Evolutionary conservation across 306 rosid genomes (phyloP), one percentile per base, ranked within the genome.

Genomic region (Ochetophila trinervis): DNA sequence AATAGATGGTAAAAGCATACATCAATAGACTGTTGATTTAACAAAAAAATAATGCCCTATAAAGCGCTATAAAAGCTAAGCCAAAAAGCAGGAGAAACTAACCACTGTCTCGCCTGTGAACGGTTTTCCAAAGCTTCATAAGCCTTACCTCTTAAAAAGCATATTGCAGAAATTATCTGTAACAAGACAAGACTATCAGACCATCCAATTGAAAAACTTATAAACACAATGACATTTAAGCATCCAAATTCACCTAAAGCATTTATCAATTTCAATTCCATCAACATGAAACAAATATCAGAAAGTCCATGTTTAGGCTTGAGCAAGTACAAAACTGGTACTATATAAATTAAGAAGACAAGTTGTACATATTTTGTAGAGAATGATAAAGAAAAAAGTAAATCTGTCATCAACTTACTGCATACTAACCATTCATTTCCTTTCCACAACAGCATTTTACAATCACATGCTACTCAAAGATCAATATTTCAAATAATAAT

Each of bases 111-210:
- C 57, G 99, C 96, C 79, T 84, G 99, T 30, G 86, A 80, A 71
- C 97, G 97, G 72, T 90, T 90, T 77, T 90, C 97, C 48, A 86
- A 67, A 68, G 99, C 99, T 82, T 88, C 99, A 67, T 81, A 85
- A 35, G 97, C 99, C 79, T 86, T 93, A 22, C 96, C 97, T 67
- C 97, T 78, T 63, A 93, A 72, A 80, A 93, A 93, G 74, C 96
- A 93, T 81, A 88, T 88, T 57, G 99, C 97, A 71, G 99, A 88
- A 57, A 91, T 83, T 86, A 86, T 88, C 97, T 90, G 86, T 84
- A 27, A 69, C 15, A 64, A 34, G 64, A 74, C 21, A 64, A 49
- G 63, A 77, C 62, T 60, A 58, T 9, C 30, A 57, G 30, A 50
- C 65, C 59, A 53, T 53, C 65, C 45, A 66, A 65, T 53, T 52